Percentiles rank a stretch among this genome's conserved stretches.
Conservation (phyloP, 2,329 filamentous ascomycete species). For the Cladophialophora yegresii region DNA sequence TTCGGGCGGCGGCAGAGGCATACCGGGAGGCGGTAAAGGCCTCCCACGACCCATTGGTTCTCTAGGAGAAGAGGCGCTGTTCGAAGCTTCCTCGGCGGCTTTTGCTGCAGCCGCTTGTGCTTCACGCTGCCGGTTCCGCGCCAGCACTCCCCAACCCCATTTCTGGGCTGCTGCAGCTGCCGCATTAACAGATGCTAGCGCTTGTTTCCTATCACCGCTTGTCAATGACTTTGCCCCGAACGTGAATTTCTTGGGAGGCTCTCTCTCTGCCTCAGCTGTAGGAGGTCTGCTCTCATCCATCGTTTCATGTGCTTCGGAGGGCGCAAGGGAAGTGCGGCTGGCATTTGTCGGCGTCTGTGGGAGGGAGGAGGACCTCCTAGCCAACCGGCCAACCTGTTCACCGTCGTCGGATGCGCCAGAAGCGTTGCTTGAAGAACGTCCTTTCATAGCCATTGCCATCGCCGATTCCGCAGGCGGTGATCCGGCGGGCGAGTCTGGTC, state of each 20-base stretch:
- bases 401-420: conserved; percentile 51
- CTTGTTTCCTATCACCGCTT: conserved; percentile 44
- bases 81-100: conserved; percentile 42
- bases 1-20: conserved; percentile 71
- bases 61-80: conserved; percentile 51
- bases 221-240: conserved; percentile 35
- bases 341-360: conserved; percentile 34
- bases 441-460: conserved; percentile 43
- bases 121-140: conserved; percentile 40
- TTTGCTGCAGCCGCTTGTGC: conserved; percentile 43
- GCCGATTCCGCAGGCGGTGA: conserved; percentile 46
- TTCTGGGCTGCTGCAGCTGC: conserved; percentile 62
- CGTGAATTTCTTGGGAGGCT: conserved; percentile 22
- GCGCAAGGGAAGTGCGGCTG: conserved; percentile 25
- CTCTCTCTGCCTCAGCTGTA: conserved; percentile 22
- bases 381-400: conserved; percentile 23
- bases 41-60: conserved; percentile 81
- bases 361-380: conserved; percentile 35
- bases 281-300: conserved; percentile 14
- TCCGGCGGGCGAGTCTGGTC: conserved; percentile 51
- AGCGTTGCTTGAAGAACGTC: conserved; percentile 51
- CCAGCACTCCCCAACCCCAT: conserved; percentile 58
- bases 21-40: conserved; percentile 77
- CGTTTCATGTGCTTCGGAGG: conserved; percentile 33
- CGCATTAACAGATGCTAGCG: conserved; percentile 49